phyloP scores from a whole-genome alignment of 805 yeast genomes.

The Cyberlindnera maritima region DNA sequence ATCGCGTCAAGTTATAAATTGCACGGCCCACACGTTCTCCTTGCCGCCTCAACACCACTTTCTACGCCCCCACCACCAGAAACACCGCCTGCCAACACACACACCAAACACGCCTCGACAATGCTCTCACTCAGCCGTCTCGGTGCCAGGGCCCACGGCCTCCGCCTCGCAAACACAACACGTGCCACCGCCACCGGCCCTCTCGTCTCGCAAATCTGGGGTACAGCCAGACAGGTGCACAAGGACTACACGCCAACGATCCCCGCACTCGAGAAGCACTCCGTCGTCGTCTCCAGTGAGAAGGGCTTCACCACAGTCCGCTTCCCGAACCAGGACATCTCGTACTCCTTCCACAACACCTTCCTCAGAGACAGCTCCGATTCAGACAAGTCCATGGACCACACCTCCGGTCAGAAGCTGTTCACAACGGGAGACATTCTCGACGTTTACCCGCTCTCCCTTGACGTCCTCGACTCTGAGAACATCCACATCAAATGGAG shows the following conservation, averaged over 20 bases:
- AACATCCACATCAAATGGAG: slow-evolving; percentile 45
- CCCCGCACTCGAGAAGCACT: not conserved
- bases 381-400: slow-evolving; percentile 48
- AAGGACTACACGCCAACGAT: not conserved
- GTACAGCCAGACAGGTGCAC: not conserved
- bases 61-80: too few species aligned
- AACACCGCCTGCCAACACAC: too few species aligned
- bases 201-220: slow-evolving; percentile 2
- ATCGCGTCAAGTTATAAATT: too few species aligned
- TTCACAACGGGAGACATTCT: slow-evolving; percentile 57
- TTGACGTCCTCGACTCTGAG: slow-evolving; percentile 33
- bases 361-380: slow-evolving; percentile 68
- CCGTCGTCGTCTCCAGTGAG: slow-evolving; percentile 4
- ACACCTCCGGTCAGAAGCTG: slow-evolving; percentile 54
- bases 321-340: slow-evolving; percentile 13
- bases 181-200: too few species aligned
- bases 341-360: slow-evolving; percentile 36
- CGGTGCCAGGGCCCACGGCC: too few species aligned
- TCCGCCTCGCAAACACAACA: too few species aligned
- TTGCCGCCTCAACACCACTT: not conserved
- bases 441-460: slow-evolving; percentile 31
- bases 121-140: too few species aligned
- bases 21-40: not conserved
- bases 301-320: slow-evolving; percentile 10
- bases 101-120: too few species aligned